Base-by-base conservation (phyloP, 257 asterid species). In the Lycium ferocissimum region DNA sequence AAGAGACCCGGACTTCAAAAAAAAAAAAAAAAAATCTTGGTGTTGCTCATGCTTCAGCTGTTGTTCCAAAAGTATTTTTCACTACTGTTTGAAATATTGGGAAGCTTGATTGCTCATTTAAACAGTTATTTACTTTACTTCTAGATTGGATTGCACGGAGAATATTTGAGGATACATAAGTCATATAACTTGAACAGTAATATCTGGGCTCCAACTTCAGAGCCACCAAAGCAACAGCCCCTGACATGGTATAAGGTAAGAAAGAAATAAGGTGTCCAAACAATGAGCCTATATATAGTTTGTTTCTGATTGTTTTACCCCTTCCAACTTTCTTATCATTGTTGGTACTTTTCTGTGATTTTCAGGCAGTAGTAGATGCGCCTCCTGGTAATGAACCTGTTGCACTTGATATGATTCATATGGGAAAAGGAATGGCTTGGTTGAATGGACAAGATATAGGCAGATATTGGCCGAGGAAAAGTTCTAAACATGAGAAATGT, bases 401-500 rank as follows among this genome's bases (percentile, higher is more conserved):
- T 82, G 98, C 96, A 83, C 95, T 95, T 72, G 97, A 95, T 85
- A 93, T 95, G 98, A 58, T 87, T 88, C 94, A 95, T 85, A 95
- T 95, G 98, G 98, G 98, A 56, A 95, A 95, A 91, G 98, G 98
- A 81, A 76, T 94, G 83, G 98, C 97, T 84, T 95, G 98, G 98
- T 91, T 95, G 80, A 95, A 95, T 87, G 99, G 99, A 69, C 90
- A 94, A 81, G 99, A 95, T 89, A 91, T 95, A 3, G 99, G 99
- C 62, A 89, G 99, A 85, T 95, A 94, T 88, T 95, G 98, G 99
- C 90, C 98, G 14, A 87, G 94, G 82, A 94, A 89, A 85, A 94
- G 97, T 90, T 92, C 99, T 67, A 82, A 49, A 84, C 85, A 87
- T 7, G 98, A 94, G 72, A 86, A 80, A 20, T 95, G 99, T 81